A percentile compares a stretch with the other conserved stretches of the same genome.
phyloP scores from a whole-genome alignment of 345 rosid species.

The Eucalyptus erythrocorys region DNA sequence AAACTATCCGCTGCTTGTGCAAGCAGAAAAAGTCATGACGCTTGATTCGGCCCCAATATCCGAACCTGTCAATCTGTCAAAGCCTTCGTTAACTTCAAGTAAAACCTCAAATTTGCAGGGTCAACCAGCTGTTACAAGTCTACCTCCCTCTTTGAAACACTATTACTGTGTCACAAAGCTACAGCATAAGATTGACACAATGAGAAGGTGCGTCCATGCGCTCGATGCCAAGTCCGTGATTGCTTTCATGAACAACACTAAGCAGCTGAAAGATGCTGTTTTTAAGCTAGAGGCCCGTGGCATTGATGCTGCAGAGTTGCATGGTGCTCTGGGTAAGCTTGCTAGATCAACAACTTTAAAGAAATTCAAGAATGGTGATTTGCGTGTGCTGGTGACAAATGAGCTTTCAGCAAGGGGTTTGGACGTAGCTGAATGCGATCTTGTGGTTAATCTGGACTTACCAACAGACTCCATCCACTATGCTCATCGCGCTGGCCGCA shows the following conservation, averaged over 20 bases:
- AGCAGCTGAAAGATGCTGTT: conserved; percentile 84
- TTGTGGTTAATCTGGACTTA: conserved; percentile 77
- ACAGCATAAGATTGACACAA: conserved; percentile 79
- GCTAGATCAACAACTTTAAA: conserved; percentile 72
- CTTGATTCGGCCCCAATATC: conserved; percentile 43
- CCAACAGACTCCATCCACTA: conserved; percentile 76
- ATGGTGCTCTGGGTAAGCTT: conserved; percentile 94
- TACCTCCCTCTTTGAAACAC: conserved; percentile 81
- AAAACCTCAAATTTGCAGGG: conserved; percentile 24
- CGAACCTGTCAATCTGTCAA: conserved; percentile 30
- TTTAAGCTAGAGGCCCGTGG: conserved; percentile 91
- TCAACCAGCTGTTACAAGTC: conserved; percentile 44
- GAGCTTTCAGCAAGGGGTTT: conserved; percentile 95
- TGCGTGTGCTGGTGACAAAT: conserved; percentile 73
- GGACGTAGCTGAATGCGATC: conserved; percentile 86
- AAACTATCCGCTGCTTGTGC: conserved; percentile 67
- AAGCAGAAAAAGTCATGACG: conserved; percentile 50
- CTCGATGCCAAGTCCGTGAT: conserved; percentile 76
- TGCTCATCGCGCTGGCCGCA: conserved; percentile 89
- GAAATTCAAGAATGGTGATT: conserved; percentile 80
- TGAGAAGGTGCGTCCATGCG: conserved; percentile 85
- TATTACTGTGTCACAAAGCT: conserved; percentile 62
- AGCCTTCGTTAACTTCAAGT: conserved; percentile 19
- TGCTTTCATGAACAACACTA: conserved; percentile 87
- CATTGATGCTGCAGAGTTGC: conserved; percentile 69